phyloP scores from a whole-genome alignment of 805 yeast genomes.

The Saccharomycopsis oosterbeekiorum region DNA sequence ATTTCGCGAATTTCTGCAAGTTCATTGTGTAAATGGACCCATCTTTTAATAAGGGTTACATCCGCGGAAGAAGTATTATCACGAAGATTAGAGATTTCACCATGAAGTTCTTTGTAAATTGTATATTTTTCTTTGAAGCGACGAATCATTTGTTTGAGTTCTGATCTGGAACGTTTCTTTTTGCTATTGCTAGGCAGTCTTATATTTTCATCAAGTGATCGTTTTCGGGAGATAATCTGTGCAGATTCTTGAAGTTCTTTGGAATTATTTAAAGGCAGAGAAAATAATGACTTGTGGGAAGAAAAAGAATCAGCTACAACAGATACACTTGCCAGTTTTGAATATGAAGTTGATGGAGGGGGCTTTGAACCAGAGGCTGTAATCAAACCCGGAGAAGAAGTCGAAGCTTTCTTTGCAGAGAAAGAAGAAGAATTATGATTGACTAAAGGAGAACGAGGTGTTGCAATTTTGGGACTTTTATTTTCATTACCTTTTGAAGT shows the following conservation, averaged over 20 bases:
- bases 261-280: neutral
- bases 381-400: neutral
- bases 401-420: neutral
- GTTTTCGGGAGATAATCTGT: neutral
- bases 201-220: neutral
- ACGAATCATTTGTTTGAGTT: neutral
- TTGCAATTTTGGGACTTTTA: neutral
- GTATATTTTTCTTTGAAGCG: neutral
- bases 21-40: neutral
- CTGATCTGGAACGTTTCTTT: neutral
- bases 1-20: neutral
- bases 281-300: neutral
- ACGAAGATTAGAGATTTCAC: neutral
- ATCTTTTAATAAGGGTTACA: neutral
- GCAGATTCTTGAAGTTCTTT: neutral
- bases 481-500: neutral
- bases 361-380: neutral
- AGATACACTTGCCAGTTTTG: neutral
- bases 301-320: neutral
- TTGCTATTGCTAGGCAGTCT: neutral
- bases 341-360: neutral
- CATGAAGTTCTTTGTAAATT: neutral
- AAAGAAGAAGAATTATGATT: neutral
- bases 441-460: neutral
- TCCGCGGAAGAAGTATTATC: neutral